These are phyloP conservation scores for Avena insularis DNA, from an alignment of 176 grass and related monocot genomes.

Conservation along the genomic window DNA sequence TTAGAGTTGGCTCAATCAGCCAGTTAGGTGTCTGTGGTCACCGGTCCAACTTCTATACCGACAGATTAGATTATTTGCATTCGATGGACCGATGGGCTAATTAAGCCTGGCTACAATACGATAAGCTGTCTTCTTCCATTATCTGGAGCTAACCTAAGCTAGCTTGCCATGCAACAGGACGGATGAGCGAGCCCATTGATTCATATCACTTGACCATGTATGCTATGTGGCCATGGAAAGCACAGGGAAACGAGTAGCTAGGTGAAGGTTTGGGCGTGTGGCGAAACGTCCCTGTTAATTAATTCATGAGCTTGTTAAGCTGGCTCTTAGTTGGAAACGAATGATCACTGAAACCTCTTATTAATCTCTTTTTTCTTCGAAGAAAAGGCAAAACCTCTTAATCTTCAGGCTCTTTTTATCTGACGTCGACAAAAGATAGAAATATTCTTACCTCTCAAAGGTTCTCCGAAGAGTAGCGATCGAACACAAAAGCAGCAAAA, in stretches of 20 bases:
- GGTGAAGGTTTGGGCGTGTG: not conserved
- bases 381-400: not conserved
- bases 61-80: conserved; percentile 35
- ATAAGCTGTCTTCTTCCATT: conserved; percentile 36
- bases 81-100: not conserved
- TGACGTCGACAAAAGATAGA: conserved; percentile 21
- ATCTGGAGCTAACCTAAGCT: not conserved
- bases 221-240: conserved; percentile 4
- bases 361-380: too few species aligned
- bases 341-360: not conserved
- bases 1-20: conserved; percentile 35
- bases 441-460: not conserved
- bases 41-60: not conserved
- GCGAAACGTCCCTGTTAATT: conserved; percentile 15
- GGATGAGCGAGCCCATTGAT: not conserved
- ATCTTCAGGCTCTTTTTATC: not conserved
- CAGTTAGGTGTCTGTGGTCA: conserved; percentile 50
- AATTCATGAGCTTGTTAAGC: not conserved
- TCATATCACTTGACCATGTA: not conserved
- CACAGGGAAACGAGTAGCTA: not conserved
- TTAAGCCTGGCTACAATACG: not conserved
- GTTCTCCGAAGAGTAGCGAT: not conserved
- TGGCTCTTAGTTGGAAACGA: conserved; percentile 28
- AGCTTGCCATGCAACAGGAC: conserved; percentile 9
- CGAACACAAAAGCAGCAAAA: not conserved